Evolutionary conservation across 768 basidiomycete species (phyloP).

Genomic region (Collybia sp.): DNA sequence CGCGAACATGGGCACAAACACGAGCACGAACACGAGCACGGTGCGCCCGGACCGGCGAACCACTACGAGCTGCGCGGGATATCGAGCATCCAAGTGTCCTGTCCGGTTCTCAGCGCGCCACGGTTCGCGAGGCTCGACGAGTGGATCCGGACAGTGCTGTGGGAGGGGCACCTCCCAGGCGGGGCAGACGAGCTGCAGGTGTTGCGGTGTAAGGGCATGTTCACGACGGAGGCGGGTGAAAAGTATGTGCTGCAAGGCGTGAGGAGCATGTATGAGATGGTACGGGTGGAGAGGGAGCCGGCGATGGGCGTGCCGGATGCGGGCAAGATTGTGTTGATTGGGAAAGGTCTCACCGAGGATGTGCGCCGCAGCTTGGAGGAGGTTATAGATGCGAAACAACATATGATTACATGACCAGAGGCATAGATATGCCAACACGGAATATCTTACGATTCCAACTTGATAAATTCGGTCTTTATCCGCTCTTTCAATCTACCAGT

Average conservation of each 20-base stretch:
- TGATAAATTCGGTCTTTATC: background rate
- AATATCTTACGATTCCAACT: background rate
- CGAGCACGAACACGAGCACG: constrained; percentile 20
- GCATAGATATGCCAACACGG: too few relatives aligned
- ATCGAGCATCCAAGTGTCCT: constrained; percentile 67
- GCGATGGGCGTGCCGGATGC: constrained; percentile 47
- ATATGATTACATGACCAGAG: too few relatives aligned
- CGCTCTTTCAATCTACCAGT: background rate
- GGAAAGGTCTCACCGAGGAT: constrained; percentile 62
- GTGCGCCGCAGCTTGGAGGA: constrained; percentile 51
- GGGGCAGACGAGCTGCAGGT: constrained; percentile 44
- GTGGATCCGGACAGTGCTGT: constrained; percentile 79
- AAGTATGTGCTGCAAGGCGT: constrained; percentile 88
- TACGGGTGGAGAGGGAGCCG: constrained; percentile 33
- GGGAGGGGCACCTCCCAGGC: constrained; percentile 62
- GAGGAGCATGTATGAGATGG: constrained; percentile 82
- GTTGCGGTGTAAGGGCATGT: constrained; percentile 86
- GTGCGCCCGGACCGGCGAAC: constrained; percentile 15
- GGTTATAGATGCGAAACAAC: constrained; percentile 4
- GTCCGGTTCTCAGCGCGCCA: constrained; percentile 50
- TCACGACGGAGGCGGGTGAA: constrained; percentile 47
- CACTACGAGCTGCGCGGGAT: constrained; percentile 82
- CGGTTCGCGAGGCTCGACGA: constrained; percentile 58
- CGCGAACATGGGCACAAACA: constrained; percentile 30
- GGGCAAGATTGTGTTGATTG: constrained; percentile 87